phyloP scores from a whole-genome alignment of 768 basidiomycete genomes.

The Tulasnella sp. region DNA sequence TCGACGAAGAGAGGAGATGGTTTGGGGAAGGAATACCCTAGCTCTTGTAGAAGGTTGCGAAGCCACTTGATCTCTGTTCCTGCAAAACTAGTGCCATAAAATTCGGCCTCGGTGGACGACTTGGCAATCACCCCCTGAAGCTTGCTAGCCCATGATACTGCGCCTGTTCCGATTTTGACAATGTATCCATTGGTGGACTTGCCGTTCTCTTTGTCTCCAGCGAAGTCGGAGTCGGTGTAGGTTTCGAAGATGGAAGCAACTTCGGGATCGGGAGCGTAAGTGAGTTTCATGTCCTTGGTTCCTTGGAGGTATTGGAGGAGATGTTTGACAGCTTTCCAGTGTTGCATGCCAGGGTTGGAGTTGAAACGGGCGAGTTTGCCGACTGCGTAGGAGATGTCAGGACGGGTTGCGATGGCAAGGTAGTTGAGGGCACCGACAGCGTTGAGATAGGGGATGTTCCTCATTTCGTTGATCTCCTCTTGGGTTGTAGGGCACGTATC shows the following conservation, averaged over 20 bases:
- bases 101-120: conserved; percentile 31
- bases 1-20: conserved; percentile 23
- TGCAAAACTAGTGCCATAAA: conserved; percentile 26
- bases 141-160: conserved; percentile 35
- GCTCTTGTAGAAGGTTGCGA: conserved; percentile 23
- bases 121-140: conserved; percentile 37
- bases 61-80: conserved; percentile 27
- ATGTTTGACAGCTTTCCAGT: conserved; percentile 18
- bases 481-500: conserved; percentile 27
- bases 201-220: conserved; percentile 27
- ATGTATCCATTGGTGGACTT: conserved; percentile 35
- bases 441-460: neutral
- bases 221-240: conserved; percentile 31
- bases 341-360: conserved; percentile 12
- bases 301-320: conserved; percentile 17
- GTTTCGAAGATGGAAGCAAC: neutral
- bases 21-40: neutral
- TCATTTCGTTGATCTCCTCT: conserved; percentile 24
- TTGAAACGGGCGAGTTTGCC: conserved; percentile 16
- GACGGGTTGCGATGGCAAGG: neutral
- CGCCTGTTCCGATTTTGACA: conserved; percentile 33
- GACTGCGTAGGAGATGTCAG: conserved; percentile 18
- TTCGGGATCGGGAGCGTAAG: neutral
- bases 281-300: conserved; percentile 8
- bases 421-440: conserved; percentile 10